Conservation (phyloP, 2,329 filamentous ascomycete species). For the Claviceps monticola region DNA sequence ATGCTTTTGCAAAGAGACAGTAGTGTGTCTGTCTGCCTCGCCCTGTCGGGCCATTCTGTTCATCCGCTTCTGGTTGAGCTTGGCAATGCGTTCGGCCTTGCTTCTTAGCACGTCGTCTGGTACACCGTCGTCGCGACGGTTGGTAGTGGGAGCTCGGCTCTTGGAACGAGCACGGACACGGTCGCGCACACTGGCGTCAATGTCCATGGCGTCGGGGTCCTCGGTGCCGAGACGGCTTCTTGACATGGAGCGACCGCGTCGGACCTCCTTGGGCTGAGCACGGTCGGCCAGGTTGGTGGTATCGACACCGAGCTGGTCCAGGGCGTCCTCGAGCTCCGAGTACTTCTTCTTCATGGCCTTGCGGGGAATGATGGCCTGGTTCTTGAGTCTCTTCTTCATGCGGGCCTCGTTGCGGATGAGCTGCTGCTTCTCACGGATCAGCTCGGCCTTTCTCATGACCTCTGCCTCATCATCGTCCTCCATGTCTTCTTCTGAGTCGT, state of each 20-base stretch:
- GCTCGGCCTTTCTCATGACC: conserved; percentile 76
- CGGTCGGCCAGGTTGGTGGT: conserved; percentile 60
- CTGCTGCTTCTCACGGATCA: conserved; percentile 88
- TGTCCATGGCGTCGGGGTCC: conserved; percentile 63
- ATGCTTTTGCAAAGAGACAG: conserved; percentile 74
- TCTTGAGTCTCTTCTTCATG: conserved; percentile 95
- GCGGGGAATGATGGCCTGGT: conserved; percentile 84
- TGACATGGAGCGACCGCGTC: conserved; percentile 57
- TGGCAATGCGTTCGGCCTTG: conserved; percentile 76
- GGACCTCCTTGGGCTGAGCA: conserved; percentile 48
- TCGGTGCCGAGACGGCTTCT: conserved; percentile 49
- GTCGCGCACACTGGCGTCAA: conserved; percentile 43
- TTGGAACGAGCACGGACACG: conserved; percentile 59
- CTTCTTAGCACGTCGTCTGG: conserved; percentile 48
- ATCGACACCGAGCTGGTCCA: conserved; percentile 78
- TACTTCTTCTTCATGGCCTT: conserved; percentile 68
- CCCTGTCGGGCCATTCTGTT: conserved; percentile 95
- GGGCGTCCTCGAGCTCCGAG: conserved; percentile 72
- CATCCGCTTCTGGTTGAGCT: conserved; percentile 94
- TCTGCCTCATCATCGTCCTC: conserved; percentile 85
- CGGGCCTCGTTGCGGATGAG: conserved; percentile 88
- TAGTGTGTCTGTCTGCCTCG: conserved; percentile 86
- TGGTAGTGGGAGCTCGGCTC: conserved; percentile 49
- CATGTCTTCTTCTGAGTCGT: conserved; percentile 70
- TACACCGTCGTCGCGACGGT: conserved; percentile 67